These are phyloP conservation scores for Helianthus tuberosus DNA, from an alignment of 129 eudicot species.

Conservation along the genomic window DNA sequence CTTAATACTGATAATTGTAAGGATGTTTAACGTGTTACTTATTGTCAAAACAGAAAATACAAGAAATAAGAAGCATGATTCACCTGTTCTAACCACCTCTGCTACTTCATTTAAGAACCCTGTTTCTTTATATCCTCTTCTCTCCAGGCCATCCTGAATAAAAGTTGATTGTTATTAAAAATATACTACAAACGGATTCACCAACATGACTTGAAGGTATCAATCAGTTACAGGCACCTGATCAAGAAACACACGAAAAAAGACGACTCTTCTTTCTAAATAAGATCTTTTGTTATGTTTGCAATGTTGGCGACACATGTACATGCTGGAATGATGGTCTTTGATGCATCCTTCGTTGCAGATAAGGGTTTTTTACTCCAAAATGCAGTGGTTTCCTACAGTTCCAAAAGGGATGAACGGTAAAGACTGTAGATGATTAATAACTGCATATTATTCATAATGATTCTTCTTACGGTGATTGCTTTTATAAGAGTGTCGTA, in stretches of 20 bases:
- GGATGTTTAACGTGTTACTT: too few relatives aligned
- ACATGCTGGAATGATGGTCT: conserved; percentile 86
- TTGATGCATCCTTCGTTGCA: conserved; percentile 86
- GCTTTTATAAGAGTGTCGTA: conserved; percentile 69
- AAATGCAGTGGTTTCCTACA: conserved; percentile 80
- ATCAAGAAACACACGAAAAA: conserved; percentile 69
- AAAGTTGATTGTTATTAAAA: too few relatives aligned
- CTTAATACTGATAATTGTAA: too few relatives aligned
- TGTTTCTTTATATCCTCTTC: too few relatives aligned
- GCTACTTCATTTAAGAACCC: too few relatives aligned
- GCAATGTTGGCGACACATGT: conserved; percentile 54
- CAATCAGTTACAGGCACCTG: too few relatives aligned
- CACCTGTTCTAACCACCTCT: too few relatives aligned
- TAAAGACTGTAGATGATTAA: conserved; percentile 1
- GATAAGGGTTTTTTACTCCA: conserved; percentile 91
- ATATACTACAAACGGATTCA: too few relatives aligned
- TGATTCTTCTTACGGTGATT: conserved; percentile 54
- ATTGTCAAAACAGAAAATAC: too few relatives aligned
- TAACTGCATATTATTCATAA: conserved; percentile 6
- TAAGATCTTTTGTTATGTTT: conserved; percentile 66
- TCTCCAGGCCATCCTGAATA: too few relatives aligned
- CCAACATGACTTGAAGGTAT: too few relatives aligned
- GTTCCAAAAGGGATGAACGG: conserved; percentile 1
- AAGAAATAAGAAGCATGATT: too few relatives aligned
- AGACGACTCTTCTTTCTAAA: conserved; percentile 73